Conservation (phyloP, 768 basidiomycete genomes). For the Tylopilus rubrobrunneus region DNA sequence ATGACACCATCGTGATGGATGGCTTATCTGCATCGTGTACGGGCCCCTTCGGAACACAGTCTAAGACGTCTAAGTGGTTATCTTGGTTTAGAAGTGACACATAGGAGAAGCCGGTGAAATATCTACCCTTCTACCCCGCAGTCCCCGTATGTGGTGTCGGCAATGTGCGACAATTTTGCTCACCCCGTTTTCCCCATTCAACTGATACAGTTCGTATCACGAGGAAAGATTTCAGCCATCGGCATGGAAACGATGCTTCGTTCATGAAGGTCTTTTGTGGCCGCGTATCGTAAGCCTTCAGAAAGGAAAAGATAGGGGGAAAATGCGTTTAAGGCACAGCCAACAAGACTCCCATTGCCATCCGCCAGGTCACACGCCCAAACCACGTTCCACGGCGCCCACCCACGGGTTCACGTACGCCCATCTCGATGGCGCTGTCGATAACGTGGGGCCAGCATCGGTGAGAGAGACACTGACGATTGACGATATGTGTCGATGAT, state of each 20-base stretch:
- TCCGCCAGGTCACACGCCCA: too few relatives aligned
- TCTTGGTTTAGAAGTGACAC: too few relatives aligned
- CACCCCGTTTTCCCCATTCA: too few relatives aligned
- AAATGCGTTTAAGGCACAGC: not conserved
- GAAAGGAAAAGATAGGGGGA: not conserved
- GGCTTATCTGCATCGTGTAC: too few relatives aligned
- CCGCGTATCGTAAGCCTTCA: not conserved
- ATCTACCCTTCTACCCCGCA: not conserved
- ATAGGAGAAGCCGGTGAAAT: too few relatives aligned
- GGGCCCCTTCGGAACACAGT: too few relatives aligned
- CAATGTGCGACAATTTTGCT: too few relatives aligned
- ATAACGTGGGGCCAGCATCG: not conserved
- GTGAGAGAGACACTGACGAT: not conserved
- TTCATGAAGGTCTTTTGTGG: not conserved
- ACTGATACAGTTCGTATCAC: not conserved
- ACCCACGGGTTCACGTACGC: not conserved
- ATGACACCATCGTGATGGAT: too few relatives aligned
- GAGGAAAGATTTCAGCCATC: not conserved
- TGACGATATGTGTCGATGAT: not conserved
- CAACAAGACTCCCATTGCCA: not conserved
- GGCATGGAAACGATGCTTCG: not conserved
- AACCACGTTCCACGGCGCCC: not conserved
- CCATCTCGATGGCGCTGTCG: not conserved
- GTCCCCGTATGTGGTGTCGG: not conserved
- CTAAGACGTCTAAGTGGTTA: too few relatives aligned